Percentiles rank a stretch among this genome's conserved stretches.
These are phyloP conservation scores for Agaricus subrufescens DNA, from an alignment of 768 basidiomycete genomes.

Conservation along the genomic window DNA sequence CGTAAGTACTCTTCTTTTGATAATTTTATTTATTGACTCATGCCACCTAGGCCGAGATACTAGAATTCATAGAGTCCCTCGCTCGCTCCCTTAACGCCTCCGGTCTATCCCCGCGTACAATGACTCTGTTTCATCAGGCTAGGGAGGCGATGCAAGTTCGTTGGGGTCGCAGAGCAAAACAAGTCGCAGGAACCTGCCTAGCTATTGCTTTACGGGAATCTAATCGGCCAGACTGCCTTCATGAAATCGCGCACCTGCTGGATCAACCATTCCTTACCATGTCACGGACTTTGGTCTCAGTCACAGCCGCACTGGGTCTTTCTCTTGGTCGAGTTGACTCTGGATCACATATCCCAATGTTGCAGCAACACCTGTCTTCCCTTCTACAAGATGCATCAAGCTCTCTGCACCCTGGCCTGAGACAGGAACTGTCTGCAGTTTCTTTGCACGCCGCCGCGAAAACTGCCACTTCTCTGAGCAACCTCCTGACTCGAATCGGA, in stretches of 20 bases:
- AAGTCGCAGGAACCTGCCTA: constrained; percentile 64
- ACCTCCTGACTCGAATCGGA: constrained; percentile 33
- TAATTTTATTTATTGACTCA: constrained; percentile 14
- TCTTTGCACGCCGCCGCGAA: constrained; percentile 37
- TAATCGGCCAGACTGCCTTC: constrained; percentile 60
- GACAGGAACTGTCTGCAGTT: constrained; percentile 34
- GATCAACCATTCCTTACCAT: constrained; percentile 47
- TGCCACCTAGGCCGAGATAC: constrained; percentile 52
- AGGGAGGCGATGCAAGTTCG: constrained; percentile 54
- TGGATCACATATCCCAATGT: constrained; percentile 49
- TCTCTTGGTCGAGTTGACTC: constrained; percentile 53
- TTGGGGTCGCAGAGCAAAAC: constrained; percentile 74
- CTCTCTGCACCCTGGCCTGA: constrained; percentile 27
- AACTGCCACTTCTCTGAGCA: constrained; percentile 42
- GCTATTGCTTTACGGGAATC: constrained; percentile 70
- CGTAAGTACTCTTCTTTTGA: constrained; percentile 33
- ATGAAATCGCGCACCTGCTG: constrained; percentile 64
- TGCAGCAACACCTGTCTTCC: constrained; percentile 49
- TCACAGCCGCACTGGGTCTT: constrained; percentile 49
- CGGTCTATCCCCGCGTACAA: constrained; percentile 62
- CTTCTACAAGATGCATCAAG: constrained; percentile 24
- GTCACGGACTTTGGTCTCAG: constrained; percentile 49
- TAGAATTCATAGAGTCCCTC: constrained; percentile 56
- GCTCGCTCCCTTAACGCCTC: constrained; percentile 53
- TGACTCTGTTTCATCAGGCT: constrained; percentile 63